Conservation (phyloP, 257 asterid species). For the Solanum verrucosum region DNA sequence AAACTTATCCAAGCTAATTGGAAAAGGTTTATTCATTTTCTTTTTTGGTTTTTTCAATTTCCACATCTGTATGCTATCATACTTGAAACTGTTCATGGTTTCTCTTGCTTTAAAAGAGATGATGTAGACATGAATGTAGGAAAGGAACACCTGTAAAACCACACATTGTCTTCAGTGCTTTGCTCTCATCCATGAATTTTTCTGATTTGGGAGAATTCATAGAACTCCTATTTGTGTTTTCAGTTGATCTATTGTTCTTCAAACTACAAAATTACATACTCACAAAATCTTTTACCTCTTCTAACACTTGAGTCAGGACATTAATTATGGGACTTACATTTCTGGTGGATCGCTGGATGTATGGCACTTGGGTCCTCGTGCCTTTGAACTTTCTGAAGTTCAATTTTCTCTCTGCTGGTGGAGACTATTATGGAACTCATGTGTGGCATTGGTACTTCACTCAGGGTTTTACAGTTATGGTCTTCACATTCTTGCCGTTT, state of each 20-base stretch:
- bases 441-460: slow-evolving; percentile 98
- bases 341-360: slow-evolving; percentile 67
- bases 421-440: slow-evolving; percentile 98
- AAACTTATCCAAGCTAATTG: not conserved
- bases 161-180: not conserved
- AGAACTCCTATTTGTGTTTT: not conserved
- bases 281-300: slow-evolving; percentile 9
- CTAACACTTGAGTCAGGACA: slow-evolving; percentile 39
- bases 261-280: not conserved
- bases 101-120: not conserved
- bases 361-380: slow-evolving; percentile 84
- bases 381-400: slow-evolving; percentile 87
- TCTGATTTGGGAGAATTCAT: not conserved
- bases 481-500: slow-evolving; percentile 74
- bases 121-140: not conserved
- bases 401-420: slow-evolving; percentile 91
- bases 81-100: not conserved
- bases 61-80: not conserved
- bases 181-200: not conserved
- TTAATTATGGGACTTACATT: slow-evolving; percentile 65
- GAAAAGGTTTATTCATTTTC: not conserved
- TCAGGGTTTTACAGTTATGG: slow-evolving; percentile 96
- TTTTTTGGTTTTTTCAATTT: not conserved
- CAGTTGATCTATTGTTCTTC: not conserved
- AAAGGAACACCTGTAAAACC: not conserved